phyloP scores from a whole-genome alignment of 192 early-diverging fungal genomes.

The Backusella luteola region DNA sequence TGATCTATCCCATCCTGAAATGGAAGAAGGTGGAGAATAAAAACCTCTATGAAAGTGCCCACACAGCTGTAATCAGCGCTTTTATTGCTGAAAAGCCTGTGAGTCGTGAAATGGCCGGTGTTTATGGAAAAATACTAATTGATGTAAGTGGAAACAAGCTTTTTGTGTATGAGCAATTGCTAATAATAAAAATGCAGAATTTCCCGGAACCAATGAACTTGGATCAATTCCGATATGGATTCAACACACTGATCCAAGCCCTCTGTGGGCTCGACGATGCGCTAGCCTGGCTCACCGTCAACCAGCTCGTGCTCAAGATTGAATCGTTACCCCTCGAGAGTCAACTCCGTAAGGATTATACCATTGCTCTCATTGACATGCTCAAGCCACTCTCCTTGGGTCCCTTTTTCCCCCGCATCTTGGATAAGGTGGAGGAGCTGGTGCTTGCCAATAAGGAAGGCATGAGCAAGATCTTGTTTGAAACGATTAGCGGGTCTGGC shows the following conservation, averaged over 20 bases:
- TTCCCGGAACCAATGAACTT: constrained; percentile 48
- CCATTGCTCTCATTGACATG: constrained; percentile 27
- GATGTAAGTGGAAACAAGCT: constrained; percentile 24
- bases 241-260: constrained; percentile 48
- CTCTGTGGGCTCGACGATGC: constrained; percentile 50
- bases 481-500: constrained; percentile 36
- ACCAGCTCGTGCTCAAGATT: constrained; percentile 41
- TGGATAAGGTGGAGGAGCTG: constrained; percentile 16
- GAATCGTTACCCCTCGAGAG: constrained; percentile 18
- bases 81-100: constrained; percentile 47
- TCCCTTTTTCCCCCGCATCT: constrained; percentile 25
- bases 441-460: constrained; percentile 11
- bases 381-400: constrained; percentile 36
- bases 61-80: constrained; percentile 46
- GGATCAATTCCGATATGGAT: constrained; percentile 48
- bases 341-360: constrained; percentile 22
- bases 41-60: constrained; percentile 51
- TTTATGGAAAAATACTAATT: constrained; percentile 49
- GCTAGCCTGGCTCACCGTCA: constrained; percentile 50
- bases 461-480: constrained; percentile 35
- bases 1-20: constrained; percentile 43
- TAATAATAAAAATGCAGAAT: constrained; percentile 17
- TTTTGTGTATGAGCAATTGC: not conserved
- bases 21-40: constrained; percentile 32
- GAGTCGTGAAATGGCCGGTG: constrained; percentile 44